These are phyloP conservation scores for Russula brevipes DNA, from an alignment of 768 basidiomycete genomes.

Conservation along the genomic window DNA sequence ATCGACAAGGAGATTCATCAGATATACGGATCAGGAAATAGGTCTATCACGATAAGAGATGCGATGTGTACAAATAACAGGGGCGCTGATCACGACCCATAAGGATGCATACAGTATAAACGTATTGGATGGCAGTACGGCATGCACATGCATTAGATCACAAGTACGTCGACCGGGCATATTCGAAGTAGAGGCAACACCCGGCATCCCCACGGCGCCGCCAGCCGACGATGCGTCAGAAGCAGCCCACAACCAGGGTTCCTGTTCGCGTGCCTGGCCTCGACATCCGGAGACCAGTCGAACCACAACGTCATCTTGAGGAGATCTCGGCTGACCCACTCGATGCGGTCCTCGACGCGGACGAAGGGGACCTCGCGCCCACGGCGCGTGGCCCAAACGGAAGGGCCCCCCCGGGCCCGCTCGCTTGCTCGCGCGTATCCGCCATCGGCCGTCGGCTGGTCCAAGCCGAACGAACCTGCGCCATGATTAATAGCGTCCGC, in stretches of 20 bases:
- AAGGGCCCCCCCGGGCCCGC: background rate
- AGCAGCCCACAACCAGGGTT: conserved; percentile 1
- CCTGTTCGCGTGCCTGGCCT: background rate
- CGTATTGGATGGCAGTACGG: background rate
- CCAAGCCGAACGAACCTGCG: background rate
- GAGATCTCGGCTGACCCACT: background rate
- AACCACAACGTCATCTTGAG: conserved; percentile 12
- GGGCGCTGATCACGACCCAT: no score
- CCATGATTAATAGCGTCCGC: background rate
- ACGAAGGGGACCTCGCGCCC: background rate
- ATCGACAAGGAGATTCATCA: background rate
- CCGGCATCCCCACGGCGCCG: background rate
- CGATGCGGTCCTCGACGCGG: conserved; percentile 7
- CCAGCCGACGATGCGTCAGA: background rate
- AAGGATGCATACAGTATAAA: no score
- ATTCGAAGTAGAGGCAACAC: background rate
- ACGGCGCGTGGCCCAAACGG: background rate
- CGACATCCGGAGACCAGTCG: conserved; percentile 16
- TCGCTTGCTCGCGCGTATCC: background rate
- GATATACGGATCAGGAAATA: background rate
- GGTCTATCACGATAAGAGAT: no score
- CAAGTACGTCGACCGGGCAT: background rate
- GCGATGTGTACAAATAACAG: no score
- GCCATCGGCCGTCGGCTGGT: background rate
- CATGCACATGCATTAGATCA: background rate